Conservation (phyloP, 176 grass and related monocot genomes). For the Musa itinerans region DNA sequence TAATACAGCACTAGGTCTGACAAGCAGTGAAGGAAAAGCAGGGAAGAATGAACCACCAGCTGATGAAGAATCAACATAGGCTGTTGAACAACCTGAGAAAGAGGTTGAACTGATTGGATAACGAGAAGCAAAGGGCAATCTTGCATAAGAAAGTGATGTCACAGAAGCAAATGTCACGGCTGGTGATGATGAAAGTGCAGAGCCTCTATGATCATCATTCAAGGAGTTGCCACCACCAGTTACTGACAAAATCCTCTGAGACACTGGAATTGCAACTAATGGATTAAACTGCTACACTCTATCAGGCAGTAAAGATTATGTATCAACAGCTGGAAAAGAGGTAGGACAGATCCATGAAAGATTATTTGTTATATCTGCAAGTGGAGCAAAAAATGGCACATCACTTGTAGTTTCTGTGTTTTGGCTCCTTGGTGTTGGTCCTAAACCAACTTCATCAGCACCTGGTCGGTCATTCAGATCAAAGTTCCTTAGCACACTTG, state of each 20-base stretch:
- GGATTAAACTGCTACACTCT: slow-evolving; percentile 53
- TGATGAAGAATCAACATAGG: slow-evolving; percentile 38
- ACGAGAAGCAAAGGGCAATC: slow-evolving; percentile 43
- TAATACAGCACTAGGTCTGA: slow-evolving; percentile 34
- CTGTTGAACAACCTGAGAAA: slow-evolving; percentile 41
- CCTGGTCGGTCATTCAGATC: slow-evolving; percentile 68
- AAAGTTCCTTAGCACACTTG: slow-evolving; percentile 44
- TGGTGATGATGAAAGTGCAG: slow-evolving; percentile 53
- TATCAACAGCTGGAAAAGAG: slow-evolving; percentile 36
- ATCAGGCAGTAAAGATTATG: slow-evolving; percentile 50
- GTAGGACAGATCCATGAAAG: slow-evolving; percentile 43
- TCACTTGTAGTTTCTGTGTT: slow-evolving; percentile 21
- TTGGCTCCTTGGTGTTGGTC: slow-evolving; percentile 37
- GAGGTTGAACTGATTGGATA: slow-evolving; percentile 27
- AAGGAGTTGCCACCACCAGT: slow-evolving; percentile 33
- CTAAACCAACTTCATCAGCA: slow-evolving; percentile 49
- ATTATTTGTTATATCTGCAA: slow-evolving; percentile 46
- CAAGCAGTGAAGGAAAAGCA: slow-evolving; percentile 27
- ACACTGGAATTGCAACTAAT: slow-evolving; percentile 31
- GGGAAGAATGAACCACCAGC: slow-evolving; percentile 34
- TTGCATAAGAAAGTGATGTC: slow-evolving; percentile 38
- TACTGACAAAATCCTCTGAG: slow-evolving; percentile 42
- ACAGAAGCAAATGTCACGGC: slow-evolving; percentile 49
- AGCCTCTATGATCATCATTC: slow-evolving; percentile 33
- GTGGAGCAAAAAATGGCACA: slow-evolving; percentile 47